Base-by-base conservation (phyloP, 1,284 basidiomycete genomes). In the Rhodotorula mucilaginosa region DNA sequence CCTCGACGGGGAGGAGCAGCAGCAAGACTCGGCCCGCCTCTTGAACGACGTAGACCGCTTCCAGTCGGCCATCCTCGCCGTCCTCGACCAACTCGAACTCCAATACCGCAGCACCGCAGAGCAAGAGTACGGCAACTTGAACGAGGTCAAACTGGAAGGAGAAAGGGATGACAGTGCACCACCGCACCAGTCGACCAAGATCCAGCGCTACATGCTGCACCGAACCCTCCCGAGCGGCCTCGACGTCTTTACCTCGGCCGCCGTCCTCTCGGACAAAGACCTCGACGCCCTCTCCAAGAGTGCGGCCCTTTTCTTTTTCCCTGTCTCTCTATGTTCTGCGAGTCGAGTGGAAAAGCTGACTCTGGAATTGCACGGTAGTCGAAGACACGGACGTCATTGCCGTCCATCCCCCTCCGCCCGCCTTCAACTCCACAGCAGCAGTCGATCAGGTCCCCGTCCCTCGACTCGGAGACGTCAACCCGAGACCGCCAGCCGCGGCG, bases 241-340 rank as follows among this genome's bases (percentile, higher is more conserved):
- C n/a, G 76, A 78, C 58, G 46, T 78, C 7, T 78, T 78, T 61
- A 68, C 77, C 5, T 72, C 71, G 19, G 69, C 75, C 4, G 71
- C 72, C 5, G 60, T 64, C 47, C 58, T 76, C 5, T 62, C 63
- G 12, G 65, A 67, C 13, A 48, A 61, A 1, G 76, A 78, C 26
- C 60, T 71, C 44, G 63, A 67, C 2, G 65, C 63, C 39, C 57
- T 76, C 7, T 29, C 61, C 0, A 10, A 44, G 0, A 23, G 70
- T 74, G 47, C 47, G 60, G 60, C 39, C 13, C 26, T 1, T 26
- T 26, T 23, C 44, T 48, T 63, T 21, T 31, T 48, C 8, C 7
- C 2, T 23, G 26, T 26, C 23, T 4, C 19, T 48, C 26, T 56
- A 16, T 15, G 12, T 48, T 13, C 5, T n/a, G 23, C 21, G 46